Conservation (phyloP, 169 alveolate species). For the Plasmodium cynomolgi region DNA sequence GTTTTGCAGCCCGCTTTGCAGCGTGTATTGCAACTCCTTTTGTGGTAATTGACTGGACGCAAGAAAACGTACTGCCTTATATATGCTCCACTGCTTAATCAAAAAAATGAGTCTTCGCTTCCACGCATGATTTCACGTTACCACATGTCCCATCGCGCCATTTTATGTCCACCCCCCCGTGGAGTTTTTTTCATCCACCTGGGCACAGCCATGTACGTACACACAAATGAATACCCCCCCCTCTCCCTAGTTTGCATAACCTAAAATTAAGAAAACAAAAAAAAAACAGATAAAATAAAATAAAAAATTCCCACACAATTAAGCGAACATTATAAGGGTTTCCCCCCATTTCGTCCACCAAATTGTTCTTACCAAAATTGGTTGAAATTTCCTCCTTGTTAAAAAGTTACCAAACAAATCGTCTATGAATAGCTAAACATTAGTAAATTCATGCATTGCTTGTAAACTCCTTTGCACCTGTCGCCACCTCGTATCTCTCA, state of each 20-base stretch:
- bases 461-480: background rate
- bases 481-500: background rate
- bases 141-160: background rate
- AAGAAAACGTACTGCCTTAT: background rate
- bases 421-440: background rate
- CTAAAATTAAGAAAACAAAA: background rate
- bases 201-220: background rate
- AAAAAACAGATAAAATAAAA: background rate
- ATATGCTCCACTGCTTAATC: background rate
- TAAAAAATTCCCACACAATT: background rate
- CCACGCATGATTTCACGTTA: background rate
- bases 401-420: background rate
- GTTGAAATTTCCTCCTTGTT: background rate
- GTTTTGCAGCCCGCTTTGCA: background rate
- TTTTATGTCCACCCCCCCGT: background rate
- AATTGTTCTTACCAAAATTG: background rate
- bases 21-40: too few relatives aligned
- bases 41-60: background rate
- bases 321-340: background rate
- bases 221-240: background rate
- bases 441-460: background rate
- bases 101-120: background rate
- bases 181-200: background rate
- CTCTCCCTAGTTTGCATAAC: background rate
- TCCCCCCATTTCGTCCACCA: background rate